Evolutionary conservation across 1,284 basidiomycete species (phyloP).

Genomic region (Taiwanofungus camphoratus): DNA sequence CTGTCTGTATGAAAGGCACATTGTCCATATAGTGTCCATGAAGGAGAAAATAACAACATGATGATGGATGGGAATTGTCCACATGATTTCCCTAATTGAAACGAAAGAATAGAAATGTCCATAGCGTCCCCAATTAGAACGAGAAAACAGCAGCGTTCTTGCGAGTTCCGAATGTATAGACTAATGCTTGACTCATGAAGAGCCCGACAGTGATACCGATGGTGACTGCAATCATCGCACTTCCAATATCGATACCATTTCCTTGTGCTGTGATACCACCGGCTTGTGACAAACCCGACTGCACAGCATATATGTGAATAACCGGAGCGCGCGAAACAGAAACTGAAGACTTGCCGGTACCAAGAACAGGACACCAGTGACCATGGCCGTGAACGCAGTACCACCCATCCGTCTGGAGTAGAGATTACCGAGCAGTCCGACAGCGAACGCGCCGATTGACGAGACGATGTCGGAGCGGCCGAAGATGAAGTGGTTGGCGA

Average conservation of each 20-base stretch:
- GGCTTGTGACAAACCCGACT: slow-evolving; percentile 84
- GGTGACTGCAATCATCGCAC: slow-evolving; percentile 83
- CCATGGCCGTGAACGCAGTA: slow-evolving; percentile 87
- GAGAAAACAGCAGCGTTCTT: slow-evolving; percentile 84
- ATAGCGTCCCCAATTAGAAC: slow-evolving; percentile 38
- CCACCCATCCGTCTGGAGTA: slow-evolving; percentile 83
- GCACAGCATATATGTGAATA: slow-evolving; percentile 3
- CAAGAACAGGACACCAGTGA: slow-evolving; percentile 80
- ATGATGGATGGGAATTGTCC: too few species aligned
- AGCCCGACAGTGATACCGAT: slow-evolving; percentile 90
- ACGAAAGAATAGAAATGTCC: background rate
- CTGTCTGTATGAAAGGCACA: too few species aligned
- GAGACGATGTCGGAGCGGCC: slow-evolving; percentile 80
- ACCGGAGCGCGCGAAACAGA: slow-evolving; percentile 4
- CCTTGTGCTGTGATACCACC: slow-evolving; percentile 72
- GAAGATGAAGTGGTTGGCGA: slow-evolving; percentile 81
- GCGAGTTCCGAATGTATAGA: slow-evolving; percentile 79
- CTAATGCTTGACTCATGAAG: slow-evolving; percentile 82
- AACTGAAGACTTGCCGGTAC: slow-evolving; percentile 57
- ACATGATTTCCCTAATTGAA: background rate
- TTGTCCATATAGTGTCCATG: too few species aligned
- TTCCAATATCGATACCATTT: slow-evolving; percentile 69
- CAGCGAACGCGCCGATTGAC: slow-evolving; percentile 81
- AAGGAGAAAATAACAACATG: too few species aligned
- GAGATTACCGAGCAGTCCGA: slow-evolving; percentile 76